Evolutionary conservation across 352 stramenopile species (phyloP).

Genomic region (Lagenidium sp.): DNA sequence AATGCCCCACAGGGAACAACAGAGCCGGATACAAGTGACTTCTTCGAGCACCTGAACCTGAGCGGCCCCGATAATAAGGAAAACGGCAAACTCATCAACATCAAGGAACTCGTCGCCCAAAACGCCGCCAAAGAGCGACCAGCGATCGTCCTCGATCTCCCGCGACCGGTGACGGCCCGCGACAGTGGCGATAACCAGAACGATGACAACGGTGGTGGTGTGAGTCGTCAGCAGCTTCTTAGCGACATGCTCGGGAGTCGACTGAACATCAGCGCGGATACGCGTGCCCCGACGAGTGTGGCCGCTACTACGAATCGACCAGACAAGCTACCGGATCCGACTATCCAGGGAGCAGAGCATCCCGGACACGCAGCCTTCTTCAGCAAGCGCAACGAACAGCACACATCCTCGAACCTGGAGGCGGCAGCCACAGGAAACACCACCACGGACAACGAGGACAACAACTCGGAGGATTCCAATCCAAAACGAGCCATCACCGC

Average conservation of each 20-base stretch:
- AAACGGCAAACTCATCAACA: slow-evolving; percentile 51
- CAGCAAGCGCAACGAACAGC: too few relatives aligned
- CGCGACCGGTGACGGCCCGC: slow-evolving; percentile 3
- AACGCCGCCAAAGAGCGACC: slow-evolving; percentile 15
- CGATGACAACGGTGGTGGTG: not conserved
- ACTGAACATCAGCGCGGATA: not conserved
- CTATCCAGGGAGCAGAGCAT: too few relatives aligned
- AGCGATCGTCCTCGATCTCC: slow-evolving; percentile 10
- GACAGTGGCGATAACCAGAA: too few relatives aligned
- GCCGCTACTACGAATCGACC: slow-evolving; percentile 1
- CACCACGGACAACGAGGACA: too few relatives aligned
- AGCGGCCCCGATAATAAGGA: slow-evolving; percentile 18
- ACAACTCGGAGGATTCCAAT: too few relatives aligned
- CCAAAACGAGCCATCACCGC: too few relatives aligned
- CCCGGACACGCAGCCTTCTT: too few relatives aligned
- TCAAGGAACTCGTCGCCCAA: slow-evolving; percentile 34
- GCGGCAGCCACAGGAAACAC: too few relatives aligned
- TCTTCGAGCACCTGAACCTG: slow-evolving; percentile 39
- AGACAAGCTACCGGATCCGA: slow-evolving; percentile 4
- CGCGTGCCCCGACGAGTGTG: not conserved
- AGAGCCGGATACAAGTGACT: slow-evolving; percentile 39
- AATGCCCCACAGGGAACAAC: slow-evolving; percentile 26
- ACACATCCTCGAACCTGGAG: too few relatives aligned
- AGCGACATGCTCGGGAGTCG: not conserved
- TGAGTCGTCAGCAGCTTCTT: not conserved